These are phyloP conservation scores for Kodamaea restingae DNA, from an alignment of 805 yeast genomes.

Conservation along the genomic window DNA sequence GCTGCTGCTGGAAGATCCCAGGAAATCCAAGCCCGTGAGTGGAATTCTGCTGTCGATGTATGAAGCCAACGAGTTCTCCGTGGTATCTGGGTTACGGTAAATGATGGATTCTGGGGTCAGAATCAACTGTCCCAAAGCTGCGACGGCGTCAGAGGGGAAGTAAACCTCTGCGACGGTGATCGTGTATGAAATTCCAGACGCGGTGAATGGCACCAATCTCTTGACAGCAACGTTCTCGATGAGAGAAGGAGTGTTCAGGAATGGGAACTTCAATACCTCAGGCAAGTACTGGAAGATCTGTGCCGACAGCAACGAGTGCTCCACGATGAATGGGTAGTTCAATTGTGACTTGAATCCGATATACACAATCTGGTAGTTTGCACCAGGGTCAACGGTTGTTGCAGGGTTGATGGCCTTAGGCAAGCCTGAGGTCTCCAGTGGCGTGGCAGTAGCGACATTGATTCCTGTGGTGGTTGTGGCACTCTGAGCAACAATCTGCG, in stretches of 20 bases:
- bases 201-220: constrained; percentile 71
- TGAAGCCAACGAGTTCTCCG: constrained; percentile 54
- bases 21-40: constrained; percentile 38
- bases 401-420: constrained; percentile 81
- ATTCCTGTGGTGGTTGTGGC: constrained; percentile 14
- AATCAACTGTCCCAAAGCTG: constrained; percentile 47
- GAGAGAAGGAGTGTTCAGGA: constrained; percentile 27
- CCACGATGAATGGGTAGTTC: constrained; percentile 81
- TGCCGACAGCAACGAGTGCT: constrained; percentile 70
- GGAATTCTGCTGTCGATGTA: constrained; percentile 74
- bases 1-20: constrained; percentile 9
- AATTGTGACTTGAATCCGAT: constrained; percentile 75
- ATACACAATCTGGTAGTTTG: constrained; percentile 51
- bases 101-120: constrained; percentile 51
- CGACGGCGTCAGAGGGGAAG: constrained; percentile 57
- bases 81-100: constrained; percentile 54
- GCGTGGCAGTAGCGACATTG: constrained; percentile 21
- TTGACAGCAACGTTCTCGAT: constrained; percentile 51
- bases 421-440: constrained; percentile 46
- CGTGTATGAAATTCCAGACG: constrained; percentile 51
- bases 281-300: constrained; percentile 86
- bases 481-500: constrained; percentile 25
- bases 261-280: constrained; percentile 61
- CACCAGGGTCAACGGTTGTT: constrained; percentile 42
- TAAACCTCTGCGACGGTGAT: constrained; percentile 87